Base-by-base conservation (phyloP, 805 yeast species). In the Huiozyma sinensis region DNA sequence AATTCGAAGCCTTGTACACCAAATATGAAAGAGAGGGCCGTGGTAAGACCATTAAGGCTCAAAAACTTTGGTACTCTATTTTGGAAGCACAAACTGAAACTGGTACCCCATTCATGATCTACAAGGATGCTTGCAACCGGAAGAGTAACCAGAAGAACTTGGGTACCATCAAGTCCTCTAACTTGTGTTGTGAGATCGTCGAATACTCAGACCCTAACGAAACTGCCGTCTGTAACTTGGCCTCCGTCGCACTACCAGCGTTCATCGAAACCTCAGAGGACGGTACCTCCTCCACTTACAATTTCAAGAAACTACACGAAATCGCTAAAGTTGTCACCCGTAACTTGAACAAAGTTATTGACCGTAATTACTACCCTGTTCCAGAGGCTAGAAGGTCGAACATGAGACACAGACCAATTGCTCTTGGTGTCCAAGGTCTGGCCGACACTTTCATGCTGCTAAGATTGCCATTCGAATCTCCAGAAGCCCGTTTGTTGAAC, bases 391-490 rank as follows among this genome's bases (percentile, higher is more conserved):
- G 72, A 55, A 58, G 49, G 39, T 85, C 96, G 12, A 90, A 92
- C 64, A 67, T 76, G 71, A 79, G 78, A 57, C 83, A 90, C 64
- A 74, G 98, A 55, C 97, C 98, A 17, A 77, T 90, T 56, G 97
- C 97, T n/a, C 66, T 90, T 24, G 98, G 98, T 53, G 96, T 90
- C n/a, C 96, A 90, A 65, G 98, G 98, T 46, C 71, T 90, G 44
- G 96, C 97, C 29, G 97, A 90, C 64, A 72, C 81, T 1, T 90
- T 87, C 64, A 76, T 86, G 73, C 71, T 74, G 51, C 69, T 90
- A 49, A 77, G 95, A 56, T 57, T 86, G 46, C 92, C 97, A 37
- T 90, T 89, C 62, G 97, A 87, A 53, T 83, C 95, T 33, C 67
- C 71, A 31, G 83, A 77, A 56, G 96, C 97, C 11, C 76, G 75